Base-by-base conservation (phyloP, 2,329 filamentous ascomycete genomes). In the Nigrospora osmanthi region DNA sequence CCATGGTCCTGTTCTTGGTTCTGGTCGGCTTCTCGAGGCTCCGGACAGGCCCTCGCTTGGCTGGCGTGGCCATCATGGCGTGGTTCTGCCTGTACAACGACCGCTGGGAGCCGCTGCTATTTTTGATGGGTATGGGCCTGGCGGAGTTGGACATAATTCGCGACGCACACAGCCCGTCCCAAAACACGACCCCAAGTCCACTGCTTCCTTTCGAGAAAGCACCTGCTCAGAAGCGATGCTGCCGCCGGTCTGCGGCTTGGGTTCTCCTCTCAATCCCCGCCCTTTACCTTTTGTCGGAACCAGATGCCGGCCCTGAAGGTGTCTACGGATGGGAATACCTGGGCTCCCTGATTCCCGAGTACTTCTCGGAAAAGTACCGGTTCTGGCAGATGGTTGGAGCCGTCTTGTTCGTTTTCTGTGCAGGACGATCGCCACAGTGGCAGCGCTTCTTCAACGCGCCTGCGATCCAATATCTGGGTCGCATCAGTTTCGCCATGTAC, bases 401-500 rank as follows among this genome's bases (percentile, higher is more conserved):
- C 2, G 61, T 76, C 30, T 47, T 78, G 2, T 73, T 80, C 46
- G 69, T 80, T 6, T 61, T 71, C 44, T 69, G 69, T 33, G 70
- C 75, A 15, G 67, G 70, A 19, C 68, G 72, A 44, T 71, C 70
- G 5, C 57, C 60, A 3, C 59, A 55, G 4, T 72, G 75, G 65
- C 72, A 75, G 53, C 60, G 63, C 15, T 62, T 78, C 46, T 78
- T 81, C 60, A 72, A 72, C 54, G 62, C 65, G 1, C 54, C 61
- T 2, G 52, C 68, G 14, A 64, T 78, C 3, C 76, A 80, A 54
- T 82, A 81, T 58, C 63, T 82, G 6, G 79, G 79, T 47, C 72
- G 72, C 55, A 73, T 82, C 51, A 80, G 75, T 43, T 83, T 78
- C 55, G 72, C 76, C 41, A 56, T 83, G 23, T 83, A 83, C 57